phyloP scores from a whole-genome alignment of 192 early-diverging fungal genomes.

The Radiomyces spectabilis region DNA sequence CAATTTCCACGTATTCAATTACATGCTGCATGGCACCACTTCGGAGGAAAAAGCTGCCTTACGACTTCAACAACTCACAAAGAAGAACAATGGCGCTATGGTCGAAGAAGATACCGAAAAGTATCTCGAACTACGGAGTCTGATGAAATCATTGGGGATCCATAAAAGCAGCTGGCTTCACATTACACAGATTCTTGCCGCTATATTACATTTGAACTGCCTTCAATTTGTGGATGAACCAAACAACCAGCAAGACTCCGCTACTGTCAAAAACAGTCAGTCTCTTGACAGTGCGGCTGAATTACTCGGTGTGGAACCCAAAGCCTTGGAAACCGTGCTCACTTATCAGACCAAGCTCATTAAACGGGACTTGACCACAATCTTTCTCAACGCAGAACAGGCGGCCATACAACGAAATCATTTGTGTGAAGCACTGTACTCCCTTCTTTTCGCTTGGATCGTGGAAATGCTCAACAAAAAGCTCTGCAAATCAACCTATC shows the following conservation, averaged over 20 bases:
- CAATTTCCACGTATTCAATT: constrained; percentile 94
- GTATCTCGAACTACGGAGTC: constrained; percentile 50
- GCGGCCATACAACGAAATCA: constrained; percentile 66
- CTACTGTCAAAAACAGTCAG: constrained; percentile 64
- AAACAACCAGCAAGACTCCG: constrained; percentile 62
- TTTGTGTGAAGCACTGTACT: constrained; percentile 65
- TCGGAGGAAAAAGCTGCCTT: constrained; percentile 66
- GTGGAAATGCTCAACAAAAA: constrained; percentile 76
- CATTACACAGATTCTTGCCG: constrained; percentile 75
- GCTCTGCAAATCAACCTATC: constrained; percentile 54
- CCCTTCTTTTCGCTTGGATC: constrained; percentile 74
- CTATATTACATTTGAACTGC: constrained; percentile 84
- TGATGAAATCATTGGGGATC: constrained; percentile 54
- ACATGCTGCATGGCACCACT: constrained; percentile 75
- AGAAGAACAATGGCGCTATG: constrained; percentile 18
- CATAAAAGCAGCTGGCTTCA: constrained; percentile 61
- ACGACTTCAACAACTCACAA: no score
- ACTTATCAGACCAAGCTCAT: constrained; percentile 77
- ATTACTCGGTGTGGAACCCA: constrained; percentile 69
- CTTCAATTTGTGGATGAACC: constrained; percentile 67
- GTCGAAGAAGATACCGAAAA: constrained; percentile 38
- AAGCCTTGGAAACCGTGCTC: constrained; percentile 64
- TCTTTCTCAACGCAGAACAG: constrained; percentile 63
- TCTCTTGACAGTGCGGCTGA: constrained; percentile 70
- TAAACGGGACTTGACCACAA: constrained; percentile 69